These are phyloP conservation scores for Boletales sp. DNA, from an alignment of 768 basidiomycete species.

Conservation along the genomic window DNA sequence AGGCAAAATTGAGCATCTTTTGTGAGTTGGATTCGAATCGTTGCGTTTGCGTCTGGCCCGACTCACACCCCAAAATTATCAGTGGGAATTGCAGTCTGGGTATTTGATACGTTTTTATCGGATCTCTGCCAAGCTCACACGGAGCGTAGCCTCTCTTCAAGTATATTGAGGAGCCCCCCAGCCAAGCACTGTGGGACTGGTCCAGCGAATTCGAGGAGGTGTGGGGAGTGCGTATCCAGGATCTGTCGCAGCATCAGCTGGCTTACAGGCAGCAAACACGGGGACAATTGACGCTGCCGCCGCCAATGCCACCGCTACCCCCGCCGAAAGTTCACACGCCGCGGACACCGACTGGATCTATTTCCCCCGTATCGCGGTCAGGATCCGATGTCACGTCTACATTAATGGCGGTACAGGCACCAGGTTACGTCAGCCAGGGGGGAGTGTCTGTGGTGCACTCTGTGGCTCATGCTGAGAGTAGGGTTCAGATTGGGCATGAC, in stretches of 20 bases:
- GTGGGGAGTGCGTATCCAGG: conserved; percentile 60
- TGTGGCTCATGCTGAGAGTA: conserved; percentile 16
- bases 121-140: conserved; percentile 15
- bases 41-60: conserved; percentile 25
- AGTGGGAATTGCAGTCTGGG: conserved; percentile 66
- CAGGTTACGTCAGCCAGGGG: conserved; percentile 30
- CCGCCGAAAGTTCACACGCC: conserved; percentile 25
- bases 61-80: conserved; percentile 18
- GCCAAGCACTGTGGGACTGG: conserved; percentile 54
- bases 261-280: conserved; percentile 15
- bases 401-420: conserved; percentile 20
- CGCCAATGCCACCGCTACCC: conserved; percentile 30
- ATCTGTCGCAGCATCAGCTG: conserved; percentile 33
- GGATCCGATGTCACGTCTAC: conserved; percentile 17
- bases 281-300: conserved; percentile 16
- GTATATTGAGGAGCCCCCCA: conserved; percentile 53
- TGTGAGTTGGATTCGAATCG: conserved; percentile 35
- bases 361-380: conserved; percentile 18
- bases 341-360: conserved; percentile 10
- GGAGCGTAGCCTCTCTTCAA: conserved; percentile 59
- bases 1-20: conserved; percentile 42
- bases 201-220: conserved; percentile 59
- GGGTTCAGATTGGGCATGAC: conserved; percentile 20
- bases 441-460: conserved; percentile 32
- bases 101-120: conserved; percentile 35